phyloP scores from a whole-genome alignment of 2,329 filamentous ascomycete genomes.

The Alternaria conjuncta region DNA sequence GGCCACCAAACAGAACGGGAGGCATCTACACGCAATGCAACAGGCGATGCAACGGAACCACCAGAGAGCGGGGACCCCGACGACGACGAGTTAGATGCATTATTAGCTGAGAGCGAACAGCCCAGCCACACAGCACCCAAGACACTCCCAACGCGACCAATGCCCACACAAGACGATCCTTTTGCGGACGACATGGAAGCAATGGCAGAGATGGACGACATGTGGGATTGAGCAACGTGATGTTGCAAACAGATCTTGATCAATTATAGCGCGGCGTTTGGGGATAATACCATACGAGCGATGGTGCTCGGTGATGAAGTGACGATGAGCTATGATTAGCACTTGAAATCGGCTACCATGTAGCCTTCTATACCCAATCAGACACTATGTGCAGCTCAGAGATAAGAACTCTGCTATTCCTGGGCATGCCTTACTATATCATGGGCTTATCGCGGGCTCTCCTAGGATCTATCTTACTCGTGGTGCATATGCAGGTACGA shows the following conservation, averaged over 20 bases:
- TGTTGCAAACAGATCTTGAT: background rate
- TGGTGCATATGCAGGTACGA: background rate
- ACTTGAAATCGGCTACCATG: background rate
- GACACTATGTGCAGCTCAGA: background rate
- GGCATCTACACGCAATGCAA: constrained; percentile 9
- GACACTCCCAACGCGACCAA: constrained; percentile 14
- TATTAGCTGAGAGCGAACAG: constrained; percentile 58
- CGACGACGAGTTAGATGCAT: constrained; percentile 60
- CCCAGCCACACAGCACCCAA: constrained; percentile 10
- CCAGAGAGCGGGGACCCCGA: constrained; percentile 51
- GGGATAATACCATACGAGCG: background rate
- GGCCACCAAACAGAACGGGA: background rate
- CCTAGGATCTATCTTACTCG: background rate
- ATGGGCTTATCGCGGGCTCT: background rate
- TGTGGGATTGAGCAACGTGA: constrained; percentile 32
- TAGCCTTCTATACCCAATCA: background rate
- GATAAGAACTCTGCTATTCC: background rate
- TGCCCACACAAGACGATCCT: constrained; percentile 33
- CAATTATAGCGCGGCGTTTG: constrained; percentile 38
- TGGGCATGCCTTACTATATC: background rate
- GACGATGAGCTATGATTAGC: background rate
- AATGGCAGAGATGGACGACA: constrained; percentile 48
- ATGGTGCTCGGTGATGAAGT: background rate
- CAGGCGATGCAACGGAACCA: constrained; percentile 20
- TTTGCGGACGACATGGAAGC: constrained; percentile 51